Evolutionary conservation across 768 basidiomycete genomes (phyloP), one percentile per base, ranked within the genome.

Genomic region (Tricholoma sp.): DNA sequence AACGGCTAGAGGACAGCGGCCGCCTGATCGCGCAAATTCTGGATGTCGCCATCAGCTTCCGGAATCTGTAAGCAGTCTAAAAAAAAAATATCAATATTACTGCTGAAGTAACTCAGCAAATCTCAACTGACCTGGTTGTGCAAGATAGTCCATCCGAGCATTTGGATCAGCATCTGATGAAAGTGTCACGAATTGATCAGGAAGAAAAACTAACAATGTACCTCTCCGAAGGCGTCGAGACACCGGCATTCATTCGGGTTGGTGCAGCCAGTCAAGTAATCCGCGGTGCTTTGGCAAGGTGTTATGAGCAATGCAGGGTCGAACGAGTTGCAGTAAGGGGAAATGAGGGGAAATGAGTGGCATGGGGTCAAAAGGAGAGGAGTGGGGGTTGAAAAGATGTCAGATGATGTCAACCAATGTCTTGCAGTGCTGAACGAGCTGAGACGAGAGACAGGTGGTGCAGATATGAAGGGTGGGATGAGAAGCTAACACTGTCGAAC

Each of bases 181-280:
- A 31, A 8, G 19, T 24, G 69, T 67, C 63, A n/a, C 19, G 27
- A 51, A 4, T 31, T 16, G 2, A n/a, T 12, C 52, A 19, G 11
- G 39, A 29, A 3, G 21, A 51, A 47, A n/a, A 62, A 66, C 52
- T 16, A 35, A 37, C 22, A 29, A 69, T 71, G 24, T 68, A 83
- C 80, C 76, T 88, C 90, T 47, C 82, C 79, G 62, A 89, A 90
- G 0, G 87, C 87, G 63, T 89, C 85, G 54, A 91, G 74, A 66
- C 81, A 87, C 66, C 85, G 87, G 22, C 93, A 88, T 73, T 96
- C 92, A 63, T 93, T 91, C 0, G 85, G 81, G 64, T 91, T 89
- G 2, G 94, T 89, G 70, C 86, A 88, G 5, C 87, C 87, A 19
- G 89, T 90, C 19, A 94, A 79, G 69, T 89, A 94, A 67, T 94